Evolutionary conservation across 2,329 filamentous ascomycete genomes (phyloP).

Genomic region (Trichoderma guizhouense): DNA sequence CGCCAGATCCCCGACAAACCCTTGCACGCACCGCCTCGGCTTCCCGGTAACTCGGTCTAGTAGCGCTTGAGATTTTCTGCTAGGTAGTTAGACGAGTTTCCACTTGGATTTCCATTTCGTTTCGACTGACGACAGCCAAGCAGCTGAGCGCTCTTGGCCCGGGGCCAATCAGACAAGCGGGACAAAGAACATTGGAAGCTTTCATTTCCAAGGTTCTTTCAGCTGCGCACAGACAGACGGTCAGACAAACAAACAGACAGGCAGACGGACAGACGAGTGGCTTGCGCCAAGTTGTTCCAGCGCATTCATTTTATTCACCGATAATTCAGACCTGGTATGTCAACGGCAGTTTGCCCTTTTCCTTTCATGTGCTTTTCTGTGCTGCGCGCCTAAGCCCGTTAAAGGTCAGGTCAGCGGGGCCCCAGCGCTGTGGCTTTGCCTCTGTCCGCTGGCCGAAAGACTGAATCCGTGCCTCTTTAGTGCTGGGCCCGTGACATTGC

Average conservation of each 20-base stretch:
- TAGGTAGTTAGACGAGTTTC: not conserved
- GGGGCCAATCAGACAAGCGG: not conserved
- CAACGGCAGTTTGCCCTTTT: not conserved
- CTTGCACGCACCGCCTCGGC: not conserved
- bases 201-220: not conserved
- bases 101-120: not conserved
- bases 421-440: not conserved
- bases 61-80: not conserved
- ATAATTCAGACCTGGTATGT: not conserved
- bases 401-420: not conserved
- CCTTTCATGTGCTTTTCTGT: not conserved
- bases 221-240: not conserved
- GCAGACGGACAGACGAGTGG: not conserved
- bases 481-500: not conserved
- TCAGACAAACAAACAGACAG: not conserved
- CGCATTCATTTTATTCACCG: not conserved
- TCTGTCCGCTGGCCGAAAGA: conserved; percentile 1
- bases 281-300: not conserved
- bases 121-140: not conserved
- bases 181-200: not conserved
- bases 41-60: not conserved
- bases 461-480: not conserved
- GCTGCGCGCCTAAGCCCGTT: not conserved
- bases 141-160: not conserved
- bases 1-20: not conserved